Base-by-base conservation (phyloP, 1,139 yeast genomes). In the Kazachstania sp. region DNA sequence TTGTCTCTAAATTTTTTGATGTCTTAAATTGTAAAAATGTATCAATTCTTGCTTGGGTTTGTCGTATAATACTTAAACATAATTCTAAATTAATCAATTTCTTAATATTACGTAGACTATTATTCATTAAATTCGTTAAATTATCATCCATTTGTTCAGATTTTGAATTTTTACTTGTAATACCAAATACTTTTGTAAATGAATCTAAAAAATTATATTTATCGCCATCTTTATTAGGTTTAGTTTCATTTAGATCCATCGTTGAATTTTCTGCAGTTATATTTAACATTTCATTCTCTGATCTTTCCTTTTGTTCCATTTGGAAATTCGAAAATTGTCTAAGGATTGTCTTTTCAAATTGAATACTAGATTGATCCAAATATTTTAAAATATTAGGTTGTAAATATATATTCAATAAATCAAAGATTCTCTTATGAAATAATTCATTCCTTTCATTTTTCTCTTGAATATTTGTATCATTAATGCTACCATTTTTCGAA, bases 181-280 rank as follows among this genome's bases (percentile, higher is more conserved):
- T 58, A 39, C 69, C 70, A 70, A 60, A 73, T 12, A 83, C 81
- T 55, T 79, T 82, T 29, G 79, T 77, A 63, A 83, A 83, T 57
- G 81, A 77, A 36, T 80, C 68, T 47, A 80, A 67, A 50, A 71
- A 60, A 44, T 64, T 70, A 45, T 63, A 63, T 50, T 67, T 70
- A 45, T 65, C 47, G n/a, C 37, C 43, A 37, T 39, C 44, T 12
- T 13, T 45, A 8, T 52, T 7, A n/a, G 44, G 39, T 4, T 30
- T 20, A 7, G 28, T 23, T 6, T 37, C 37, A 16, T 20, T 16
- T 6, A 39, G 13, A 19, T 43, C 35, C 9, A 15, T 20, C 4
- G 43, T 39, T 1, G 49, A 36, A 29, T 38, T 39, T n/a, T 39
- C 43, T 23, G 32, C 34, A 3, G 31, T 44, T 16, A 41, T 9